Evolutionary conservation across 345 rosid genomes (phyloP), one percentile per base, ranked within the genome.

Genomic region (Erysimum cheiranthoides): DNA sequence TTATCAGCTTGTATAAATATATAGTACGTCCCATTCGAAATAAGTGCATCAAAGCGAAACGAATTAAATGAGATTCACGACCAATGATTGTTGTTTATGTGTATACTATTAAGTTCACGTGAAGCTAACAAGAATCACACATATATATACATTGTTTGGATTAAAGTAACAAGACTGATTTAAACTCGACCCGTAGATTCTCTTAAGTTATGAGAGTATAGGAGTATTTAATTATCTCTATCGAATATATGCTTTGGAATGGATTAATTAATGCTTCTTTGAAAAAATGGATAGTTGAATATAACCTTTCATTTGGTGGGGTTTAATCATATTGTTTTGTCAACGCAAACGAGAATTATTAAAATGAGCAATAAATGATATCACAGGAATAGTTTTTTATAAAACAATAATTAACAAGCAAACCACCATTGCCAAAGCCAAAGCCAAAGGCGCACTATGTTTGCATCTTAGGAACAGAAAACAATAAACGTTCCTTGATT

Each of bases 101-200:
- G 66, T 59, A 54, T 54, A 54, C 35, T 63, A 54, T 36, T 14
- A 14, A 53, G 65, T 53, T 76, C 79, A 77, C 76, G 80, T 70
- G 75, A 77, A 77, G 71, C 66, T 46, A 46, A 46, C 76, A 46
- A 35, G 71, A 63, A 63, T 70, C 75, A 63, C 71, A 69, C 49
- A 76, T 50, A 58, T 6, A 50, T 32, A 35, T 38, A 18, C 45
- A 11, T 36, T 38, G 11, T 45, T 61, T 38, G 18, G 45, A 76
- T 70, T 62, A 11, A 17, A 54, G 62, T 53, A 59, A 58, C 40
- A 46, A 27, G 54, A 50, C 31, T 62, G 32, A 47, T 57, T 49
- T 52, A 34, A 70, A 61, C 34, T 68, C 66, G 43, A 68, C 27
- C 58, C 16, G 17, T 62, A 53, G 17, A 62, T 43, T 45, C 35